Percentiles rank a stretch among this genome's conserved stretches.
phyloP scores from a whole-genome alignment of 345 rosid genomes.

The Bruguiera parviflora region DNA sequence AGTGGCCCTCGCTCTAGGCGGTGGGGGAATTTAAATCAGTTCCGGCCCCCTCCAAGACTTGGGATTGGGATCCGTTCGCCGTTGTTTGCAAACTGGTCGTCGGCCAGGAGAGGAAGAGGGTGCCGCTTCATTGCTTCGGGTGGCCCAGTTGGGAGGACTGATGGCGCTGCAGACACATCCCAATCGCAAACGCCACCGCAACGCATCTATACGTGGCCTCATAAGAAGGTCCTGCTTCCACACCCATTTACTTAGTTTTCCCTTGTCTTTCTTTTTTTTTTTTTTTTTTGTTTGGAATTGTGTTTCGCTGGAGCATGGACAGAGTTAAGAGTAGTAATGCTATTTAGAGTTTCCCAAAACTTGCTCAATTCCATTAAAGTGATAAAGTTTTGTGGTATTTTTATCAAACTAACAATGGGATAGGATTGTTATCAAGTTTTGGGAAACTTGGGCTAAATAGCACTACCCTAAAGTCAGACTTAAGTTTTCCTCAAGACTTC shows the following conservation, averaged over 20 bases:
- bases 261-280: not conserved
- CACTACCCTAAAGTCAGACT: too few species aligned
- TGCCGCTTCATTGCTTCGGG: slow-evolving; percentile 23
- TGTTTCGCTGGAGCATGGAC: not conserved
- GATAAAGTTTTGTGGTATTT: too few species aligned
- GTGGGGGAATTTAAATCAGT: slow-evolving; percentile 12
- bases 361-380: too few species aligned
- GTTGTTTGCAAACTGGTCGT: not conserved
- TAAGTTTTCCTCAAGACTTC: too few species aligned
- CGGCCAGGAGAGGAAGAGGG: slow-evolving; percentile 6
- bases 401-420: too few species aligned
- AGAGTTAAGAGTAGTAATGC: too few species aligned
- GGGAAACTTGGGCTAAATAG: too few species aligned
- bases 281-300: not conserved
- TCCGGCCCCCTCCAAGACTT: slow-evolving; percentile 15
- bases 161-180: slow-evolving; percentile 26
- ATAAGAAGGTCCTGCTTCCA: slow-evolving; percentile 32
- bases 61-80: slow-evolving; percentile 12
- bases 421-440: too few species aligned
- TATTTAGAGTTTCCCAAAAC: too few species aligned
- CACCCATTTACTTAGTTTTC: not conserved
- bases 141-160: slow-evolving; percentile 15
- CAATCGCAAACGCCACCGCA: slow-evolving; percentile 18
- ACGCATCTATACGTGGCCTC: slow-evolving; percentile 46
- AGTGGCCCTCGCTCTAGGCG: slow-evolving; percentile 19